Conservation (phyloP, 805 yeast genomes). For the Yamadazyma sp. region DNA sequence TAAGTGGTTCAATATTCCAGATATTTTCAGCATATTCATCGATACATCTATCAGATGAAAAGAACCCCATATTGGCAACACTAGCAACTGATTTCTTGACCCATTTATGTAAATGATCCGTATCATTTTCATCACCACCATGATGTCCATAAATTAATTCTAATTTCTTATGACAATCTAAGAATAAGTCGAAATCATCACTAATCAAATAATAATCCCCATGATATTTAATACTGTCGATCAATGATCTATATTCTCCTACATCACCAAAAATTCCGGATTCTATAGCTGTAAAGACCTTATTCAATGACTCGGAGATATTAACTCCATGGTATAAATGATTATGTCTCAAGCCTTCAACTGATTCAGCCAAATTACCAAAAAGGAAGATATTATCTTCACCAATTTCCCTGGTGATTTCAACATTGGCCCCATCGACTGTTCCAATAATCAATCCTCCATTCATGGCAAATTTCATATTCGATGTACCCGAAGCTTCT, state of each 20-base stretch:
- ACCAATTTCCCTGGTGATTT: slow-evolving; percentile 89
- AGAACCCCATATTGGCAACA: slow-evolving; percentile 93
- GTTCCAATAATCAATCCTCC: slow-evolving; percentile 95
- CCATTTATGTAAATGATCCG: slow-evolving; percentile 66
- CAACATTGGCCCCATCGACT: slow-evolving; percentile 96
- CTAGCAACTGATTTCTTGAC: slow-evolving; percentile 67
- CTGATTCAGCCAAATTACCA: slow-evolving; percentile 88
- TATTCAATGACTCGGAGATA: slow-evolving; percentile 56
- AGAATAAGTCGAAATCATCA: slow-evolving; percentile 85
- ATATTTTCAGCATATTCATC: slow-evolving; percentile 89
- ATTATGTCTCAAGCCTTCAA: slow-evolving; percentile 76
- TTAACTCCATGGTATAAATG: slow-evolving; percentile 61
- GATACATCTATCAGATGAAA: slow-evolving; percentile 85
- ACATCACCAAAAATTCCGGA: slow-evolving; percentile 69
- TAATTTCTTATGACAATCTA: slow-evolving; percentile 75
- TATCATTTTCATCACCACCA: slow-evolving; percentile 39
- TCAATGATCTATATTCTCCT: slow-evolving; percentile 61
- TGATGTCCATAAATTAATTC: slow-evolving; percentile 62
- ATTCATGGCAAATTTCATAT: slow-evolving; percentile 91
- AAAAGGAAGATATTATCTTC: slow-evolving; percentile 90
- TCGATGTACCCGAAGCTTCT: slow-evolving; percentile 94
- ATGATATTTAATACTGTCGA: slow-evolving; percentile 66
- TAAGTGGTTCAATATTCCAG: slow-evolving; percentile 82
- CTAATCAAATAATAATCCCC: slow-evolving; percentile 86
- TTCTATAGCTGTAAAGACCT: slow-evolving; percentile 67